phyloP scores from a whole-genome alignment of 2,329 filamentous ascomycete species.

The Alternaria consortialis region DNA sequence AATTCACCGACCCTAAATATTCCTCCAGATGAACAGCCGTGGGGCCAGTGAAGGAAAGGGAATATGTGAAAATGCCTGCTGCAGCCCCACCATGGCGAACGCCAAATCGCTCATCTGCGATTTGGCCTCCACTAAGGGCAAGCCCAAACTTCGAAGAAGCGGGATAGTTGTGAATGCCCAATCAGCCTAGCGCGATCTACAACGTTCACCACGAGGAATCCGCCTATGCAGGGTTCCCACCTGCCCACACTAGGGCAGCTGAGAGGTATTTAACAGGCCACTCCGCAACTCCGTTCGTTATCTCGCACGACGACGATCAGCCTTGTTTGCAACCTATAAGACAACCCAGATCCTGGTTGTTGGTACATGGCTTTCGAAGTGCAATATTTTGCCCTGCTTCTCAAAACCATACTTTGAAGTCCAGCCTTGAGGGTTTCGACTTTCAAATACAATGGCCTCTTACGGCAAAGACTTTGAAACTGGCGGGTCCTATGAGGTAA shows the following conservation, averaged over 20 bases:
- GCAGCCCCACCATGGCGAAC: conserved; percentile 12
- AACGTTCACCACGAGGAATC: conserved; percentile 17
- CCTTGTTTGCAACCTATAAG: conserved; percentile 15
- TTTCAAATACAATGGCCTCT: conserved; percentile 43
- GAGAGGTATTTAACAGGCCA: conserved; percentile 33
- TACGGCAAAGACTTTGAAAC: conserved; percentile 43
- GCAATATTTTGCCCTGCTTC: conserved; percentile 48
- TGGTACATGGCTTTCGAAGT: conserved; percentile 46
- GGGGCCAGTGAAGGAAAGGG: conserved; percentile 5
- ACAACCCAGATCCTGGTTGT: conserved; percentile 2
- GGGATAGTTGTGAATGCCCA: conserved; percentile 18
- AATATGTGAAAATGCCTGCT: background rate
- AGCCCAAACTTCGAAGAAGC: conserved; percentile 16
- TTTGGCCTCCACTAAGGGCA: conserved; percentile 10
- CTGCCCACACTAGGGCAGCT: conserved; percentile 28
- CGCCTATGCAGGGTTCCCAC: conserved; percentile 20
- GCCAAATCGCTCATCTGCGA: conserved; percentile 9
- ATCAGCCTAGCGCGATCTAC: conserved; percentile 18
- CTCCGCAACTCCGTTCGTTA: conserved; percentile 19
- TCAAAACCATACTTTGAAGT: conserved; percentile 44
- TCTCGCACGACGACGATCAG: conserved; percentile 14
- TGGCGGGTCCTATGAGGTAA: conserved; percentile 25
- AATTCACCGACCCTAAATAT: conserved; percentile 1
- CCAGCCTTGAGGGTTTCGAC: conserved; percentile 3
- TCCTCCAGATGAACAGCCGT: background rate